A percentile compares a stretch with the other conserved stretches of the same genome.
These are phyloP conservation scores for Nakaseomyces uthaithaninus DNA, from an alignment of 1,139 yeast species.

Conservation along the genomic window DNA sequence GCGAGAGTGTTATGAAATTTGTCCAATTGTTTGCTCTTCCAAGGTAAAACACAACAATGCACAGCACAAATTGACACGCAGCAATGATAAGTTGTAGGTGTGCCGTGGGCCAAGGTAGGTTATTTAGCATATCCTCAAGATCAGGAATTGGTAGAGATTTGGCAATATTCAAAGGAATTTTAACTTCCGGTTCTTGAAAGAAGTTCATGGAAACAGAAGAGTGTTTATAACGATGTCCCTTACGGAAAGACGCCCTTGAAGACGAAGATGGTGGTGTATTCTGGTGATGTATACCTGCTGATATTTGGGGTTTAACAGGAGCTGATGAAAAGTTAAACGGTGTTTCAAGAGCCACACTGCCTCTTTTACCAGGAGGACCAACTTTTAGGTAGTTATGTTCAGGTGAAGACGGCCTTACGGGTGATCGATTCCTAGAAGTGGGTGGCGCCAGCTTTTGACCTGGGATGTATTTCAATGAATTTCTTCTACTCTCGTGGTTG, in stretches of 20 bases:
- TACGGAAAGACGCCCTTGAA: slow-evolving; percentile 78
- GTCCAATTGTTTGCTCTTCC: slow-evolving; percentile 52
- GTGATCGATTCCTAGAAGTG: slow-evolving; percentile 30
- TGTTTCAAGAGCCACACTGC: slow-evolving; percentile 22
- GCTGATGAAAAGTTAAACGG: slow-evolving; percentile 46
- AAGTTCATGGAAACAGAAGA: slow-evolving; percentile 95
- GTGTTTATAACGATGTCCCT: slow-evolving; percentile 92
- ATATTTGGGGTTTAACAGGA: slow-evolving; percentile 15
- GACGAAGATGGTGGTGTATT: slow-evolving; percentile 36
- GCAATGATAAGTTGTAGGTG: slow-evolving; percentile 50
- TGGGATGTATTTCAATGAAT: slow-evolving; percentile 33
- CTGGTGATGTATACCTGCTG: slow-evolving; percentile 7
- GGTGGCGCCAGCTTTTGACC: slow-evolving; percentile 31
- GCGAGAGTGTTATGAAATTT: slow-evolving; percentile 73
- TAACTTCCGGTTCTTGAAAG: slow-evolving; percentile 83
- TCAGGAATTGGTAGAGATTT: slow-evolving; percentile 77
- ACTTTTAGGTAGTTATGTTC: slow-evolving; percentile 4
- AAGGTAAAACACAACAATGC: slow-evolving; percentile 44
- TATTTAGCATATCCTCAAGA: slow-evolving; percentile 48
- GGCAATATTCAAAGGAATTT: slow-evolving; percentile 65
- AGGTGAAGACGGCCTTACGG: slow-evolving; percentile 19
- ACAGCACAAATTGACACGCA: slow-evolving; percentile 18
- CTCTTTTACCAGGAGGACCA: slow-evolving; percentile 11
- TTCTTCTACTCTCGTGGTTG: slow-evolving; percentile 19
- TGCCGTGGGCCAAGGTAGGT: slow-evolving; percentile 55